Percentiles rank a stretch among this genome's conserved stretches.
Conservation (phyloP, 305 asterid genomes). For the Fraxinus sp. region DNA sequence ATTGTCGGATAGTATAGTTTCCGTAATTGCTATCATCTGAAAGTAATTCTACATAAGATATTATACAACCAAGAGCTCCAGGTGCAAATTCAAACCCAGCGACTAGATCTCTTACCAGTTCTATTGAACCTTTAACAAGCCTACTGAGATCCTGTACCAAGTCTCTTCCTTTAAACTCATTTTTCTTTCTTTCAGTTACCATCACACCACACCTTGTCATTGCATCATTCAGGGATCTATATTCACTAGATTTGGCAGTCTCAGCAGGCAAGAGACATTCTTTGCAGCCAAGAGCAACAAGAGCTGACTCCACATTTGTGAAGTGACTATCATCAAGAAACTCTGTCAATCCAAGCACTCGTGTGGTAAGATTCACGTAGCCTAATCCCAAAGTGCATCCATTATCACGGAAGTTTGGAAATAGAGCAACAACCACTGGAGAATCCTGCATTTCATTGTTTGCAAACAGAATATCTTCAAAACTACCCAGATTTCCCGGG, state of each 20-base stretch:
- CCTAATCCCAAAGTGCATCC: constrained; percentile 83
- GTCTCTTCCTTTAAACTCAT: constrained; percentile 86
- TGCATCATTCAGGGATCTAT: constrained; percentile 66
- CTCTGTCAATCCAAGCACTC: constrained; percentile 84
- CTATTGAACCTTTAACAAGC: constrained; percentile 85
- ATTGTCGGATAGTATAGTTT: constrained; percentile 60
- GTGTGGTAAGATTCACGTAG: constrained; percentile 72
- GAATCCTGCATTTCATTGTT: constrained; percentile 95
- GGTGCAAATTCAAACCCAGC: constrained; percentile 80
- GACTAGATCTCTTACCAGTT: constrained; percentile 74
- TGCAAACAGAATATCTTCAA: constrained; percentile 89
- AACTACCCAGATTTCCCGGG: constrained; percentile 89
- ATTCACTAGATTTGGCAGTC: constrained; percentile 61
- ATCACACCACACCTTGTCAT: constrained; percentile 83
- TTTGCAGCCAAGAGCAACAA: constrained; percentile 95
- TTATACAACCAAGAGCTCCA: constrained; percentile 71
- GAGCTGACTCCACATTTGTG: constrained; percentile 86
- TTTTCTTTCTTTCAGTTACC: constrained; percentile 83
- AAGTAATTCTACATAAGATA: constrained; percentile 78
- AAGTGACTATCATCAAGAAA: constrained; percentile 94
- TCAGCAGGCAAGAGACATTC: constrained; percentile 85
- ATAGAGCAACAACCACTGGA: constrained; percentile 70
- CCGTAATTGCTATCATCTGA: constrained; percentile 92
- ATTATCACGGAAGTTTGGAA: constrained; percentile 63
- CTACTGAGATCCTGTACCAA: constrained; percentile 83